phyloP scores from a whole-genome alignment of 139 green algal species.

The Pleodorina starrii region DNA sequence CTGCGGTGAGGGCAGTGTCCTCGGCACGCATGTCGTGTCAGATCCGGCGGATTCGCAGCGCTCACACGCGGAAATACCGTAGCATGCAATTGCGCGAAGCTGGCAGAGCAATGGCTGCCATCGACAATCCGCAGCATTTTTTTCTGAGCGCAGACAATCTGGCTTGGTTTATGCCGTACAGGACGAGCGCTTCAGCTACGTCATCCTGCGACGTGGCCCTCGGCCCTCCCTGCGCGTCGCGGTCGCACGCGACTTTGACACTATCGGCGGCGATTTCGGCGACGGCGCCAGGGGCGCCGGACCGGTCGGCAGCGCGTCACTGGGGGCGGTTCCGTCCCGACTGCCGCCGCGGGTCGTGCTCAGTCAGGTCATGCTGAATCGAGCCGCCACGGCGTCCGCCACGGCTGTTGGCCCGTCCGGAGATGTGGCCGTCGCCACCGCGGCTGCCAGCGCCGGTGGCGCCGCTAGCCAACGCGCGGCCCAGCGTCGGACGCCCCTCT shows the following conservation, averaged over 20 bases:
- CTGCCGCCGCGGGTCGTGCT: slow-evolving; percentile 1
- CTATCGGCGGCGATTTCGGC: not conserved
- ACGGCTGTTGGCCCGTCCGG: not conserved
- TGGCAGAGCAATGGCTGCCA: too few relatives aligned
- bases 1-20: too few relatives aligned
- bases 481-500: not conserved
- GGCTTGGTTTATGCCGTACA: slow-evolving; percentile 55
- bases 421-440: not conserved
- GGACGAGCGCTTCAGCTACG: slow-evolving; percentile 90
- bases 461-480: not conserved
- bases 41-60: too few relatives aligned
- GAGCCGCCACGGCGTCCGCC: not conserved
- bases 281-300: too few relatives aligned
- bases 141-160: too few relatives aligned
- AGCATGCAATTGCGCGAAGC: too few relatives aligned
- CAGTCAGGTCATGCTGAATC: not conserved
- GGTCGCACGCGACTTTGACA: not conserved
- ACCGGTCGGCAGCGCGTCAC: not conserved
- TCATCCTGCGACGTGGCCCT: slow-evolving; percentile 73
- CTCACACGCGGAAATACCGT: too few relatives aligned
- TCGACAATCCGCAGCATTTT: too few relatives aligned
- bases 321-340: not conserved
- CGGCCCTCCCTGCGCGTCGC: slow-evolving; percentile 11
- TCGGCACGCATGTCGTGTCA: too few relatives aligned
- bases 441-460: not conserved